Base-by-base conservation (phyloP, 1,284 basidiomycete species). In the Omphalotus olearius region DNA sequence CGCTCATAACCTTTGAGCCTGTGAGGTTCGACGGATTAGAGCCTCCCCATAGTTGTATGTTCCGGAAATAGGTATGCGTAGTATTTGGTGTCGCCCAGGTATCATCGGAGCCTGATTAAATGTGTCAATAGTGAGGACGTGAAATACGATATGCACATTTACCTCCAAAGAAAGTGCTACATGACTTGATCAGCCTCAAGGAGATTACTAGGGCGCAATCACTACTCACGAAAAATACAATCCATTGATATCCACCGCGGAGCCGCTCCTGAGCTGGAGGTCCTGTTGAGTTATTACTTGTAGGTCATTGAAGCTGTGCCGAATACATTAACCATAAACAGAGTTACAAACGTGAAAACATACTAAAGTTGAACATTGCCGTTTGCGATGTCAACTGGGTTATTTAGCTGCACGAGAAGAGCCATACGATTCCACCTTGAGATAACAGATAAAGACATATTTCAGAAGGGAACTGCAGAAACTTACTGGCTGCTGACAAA, bases 91-190 rank as follows among this genome's bases (percentile, higher is more conserved):
- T 81, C 26, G 82, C 82, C 83, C 83, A 90, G 42, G 74, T 78
- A 3, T 67, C 55, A 59, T 89, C 83, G 51, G 73, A 74, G 18
- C 85, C 81, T 79, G 52, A 18, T 17, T 46, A 51, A 48, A 47
- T 44, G 26, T 52, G 41, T 56, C 40, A 35, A 37, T 40, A 43
- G 46, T 13, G 44, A 13, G 10, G 41, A 40, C 42, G 13, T 44
- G 38, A 20, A 50, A 37, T 7, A 33, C 14, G 18, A 18, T 50
- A 13, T 50, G 56, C 30, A 9, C 9, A 51, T 58, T 66, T 52
- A 75, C 82, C 85, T 66, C 85, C 85, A 60, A 86, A 88, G 71
- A 88, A 88, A 18, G 85, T 87, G 35, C 84, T 85, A 45, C 18
- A 35, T 3, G 33, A 40, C 44, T 18, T 23, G 17, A 39, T 28